phyloP scores from a whole-genome alignment of 345 rosid species.

The Draba incana region DNA sequence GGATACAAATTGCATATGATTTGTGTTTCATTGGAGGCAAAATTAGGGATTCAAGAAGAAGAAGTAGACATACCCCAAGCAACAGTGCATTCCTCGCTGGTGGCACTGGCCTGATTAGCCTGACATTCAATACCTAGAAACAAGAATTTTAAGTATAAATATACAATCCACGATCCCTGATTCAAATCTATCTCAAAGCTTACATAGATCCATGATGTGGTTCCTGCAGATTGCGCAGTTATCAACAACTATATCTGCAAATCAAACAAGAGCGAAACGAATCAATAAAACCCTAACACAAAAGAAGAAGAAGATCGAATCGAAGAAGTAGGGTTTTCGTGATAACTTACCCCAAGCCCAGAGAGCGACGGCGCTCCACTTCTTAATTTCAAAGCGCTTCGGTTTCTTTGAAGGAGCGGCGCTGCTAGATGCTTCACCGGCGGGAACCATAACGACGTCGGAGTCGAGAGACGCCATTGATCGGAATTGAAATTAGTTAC shows the following conservation, averaged over 20 bases:
- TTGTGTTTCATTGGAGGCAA: background rate
- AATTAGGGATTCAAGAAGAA: background rate
- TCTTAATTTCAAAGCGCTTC: conserved; percentile 76
- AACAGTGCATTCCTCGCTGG: conserved; percentile 90
- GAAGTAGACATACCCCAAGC: conserved; percentile 69
- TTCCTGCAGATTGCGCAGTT: conserved; percentile 96
- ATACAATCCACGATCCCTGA: too few relatives aligned
- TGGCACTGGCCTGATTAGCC: conserved; percentile 82
- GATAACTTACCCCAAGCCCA: conserved; percentile 82
- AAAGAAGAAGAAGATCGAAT: background rate
- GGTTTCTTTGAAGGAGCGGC: conserved; percentile 60
- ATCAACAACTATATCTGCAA: conserved; percentile 87
- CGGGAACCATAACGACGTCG: conserved; percentile 72
- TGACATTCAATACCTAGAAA: conserved; percentile 29
- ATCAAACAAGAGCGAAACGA: conserved; percentile 18
- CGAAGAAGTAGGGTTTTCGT: conserved; percentile 9
- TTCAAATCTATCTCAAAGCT: too few relatives aligned
- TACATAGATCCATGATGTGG: conserved; percentile 84
- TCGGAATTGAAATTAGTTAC: background rate
- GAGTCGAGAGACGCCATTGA: conserved; percentile 65
- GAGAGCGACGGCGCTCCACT: conserved; percentile 87
- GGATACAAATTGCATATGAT: background rate
- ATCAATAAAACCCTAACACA: conserved; percentile 1
- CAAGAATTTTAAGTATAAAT: too few relatives aligned
- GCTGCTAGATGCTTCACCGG: conserved; percentile 59